Evolutionary conservation across 495 filamentous ascomycete species (phyloP).

Genomic region (Trichodelitschia bisporula): DNA sequence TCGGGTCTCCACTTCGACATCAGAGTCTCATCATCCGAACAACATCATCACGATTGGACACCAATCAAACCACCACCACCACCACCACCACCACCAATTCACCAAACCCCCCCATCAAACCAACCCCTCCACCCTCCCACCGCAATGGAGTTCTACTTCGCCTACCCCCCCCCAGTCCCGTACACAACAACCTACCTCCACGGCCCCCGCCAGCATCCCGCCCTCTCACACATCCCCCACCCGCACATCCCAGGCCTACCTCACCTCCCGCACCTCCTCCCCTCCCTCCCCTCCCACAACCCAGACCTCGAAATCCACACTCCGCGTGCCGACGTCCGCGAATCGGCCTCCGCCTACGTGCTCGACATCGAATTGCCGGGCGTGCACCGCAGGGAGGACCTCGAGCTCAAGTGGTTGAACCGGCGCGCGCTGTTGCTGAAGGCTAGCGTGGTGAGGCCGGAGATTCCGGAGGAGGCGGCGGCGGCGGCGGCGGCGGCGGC

Average conservation of each 20-base stretch:
- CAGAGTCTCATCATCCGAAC: too few relatives aligned
- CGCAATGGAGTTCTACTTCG: not conserved
- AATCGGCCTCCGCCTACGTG: not conserved
- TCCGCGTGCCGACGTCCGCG: slow-evolving; percentile 1
- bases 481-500: too few relatives aligned
- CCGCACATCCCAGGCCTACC: slow-evolving; percentile 1
- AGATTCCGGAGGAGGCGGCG: not conserved
- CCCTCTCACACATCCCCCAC: slow-evolving; percentile 1
- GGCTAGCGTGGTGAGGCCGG: not conserved
- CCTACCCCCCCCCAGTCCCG: not conserved
- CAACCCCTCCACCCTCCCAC: not conserved
- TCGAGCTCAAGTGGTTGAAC: slow-evolving; percentile 1
- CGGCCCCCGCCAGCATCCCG: slow-evolving; percentile 2
- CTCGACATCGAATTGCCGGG: slow-evolving; percentile 1
- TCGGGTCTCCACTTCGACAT: too few relatives aligned
- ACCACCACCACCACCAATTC: too few relatives aligned
- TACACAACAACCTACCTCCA: too few relatives aligned
- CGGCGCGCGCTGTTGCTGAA: not conserved
- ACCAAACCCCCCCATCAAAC: not conserved
- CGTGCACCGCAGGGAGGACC: not conserved
- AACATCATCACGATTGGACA: too few relatives aligned
- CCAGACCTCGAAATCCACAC: too few relatives aligned
- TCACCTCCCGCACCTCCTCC: too few relatives aligned
- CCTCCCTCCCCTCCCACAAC: slow-evolving; percentile 5
- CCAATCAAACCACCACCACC: too few relatives aligned